These are phyloP conservation scores for Phytopythium boreale DNA, from an alignment of 352 stramenopile genomes.

Conservation along the genomic window DNA sequence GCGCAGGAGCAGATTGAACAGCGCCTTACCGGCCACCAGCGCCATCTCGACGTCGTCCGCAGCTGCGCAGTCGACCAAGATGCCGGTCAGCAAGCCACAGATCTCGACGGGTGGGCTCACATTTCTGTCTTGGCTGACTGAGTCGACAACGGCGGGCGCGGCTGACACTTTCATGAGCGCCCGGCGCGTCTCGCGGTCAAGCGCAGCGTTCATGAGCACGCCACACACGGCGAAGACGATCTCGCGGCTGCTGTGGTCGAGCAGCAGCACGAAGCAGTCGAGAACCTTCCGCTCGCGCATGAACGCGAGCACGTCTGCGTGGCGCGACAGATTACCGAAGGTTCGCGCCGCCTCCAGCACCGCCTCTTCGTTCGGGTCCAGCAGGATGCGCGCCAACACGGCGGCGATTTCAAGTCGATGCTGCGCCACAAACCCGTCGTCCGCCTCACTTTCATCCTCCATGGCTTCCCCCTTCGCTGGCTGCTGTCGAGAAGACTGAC, in stretches of 20 bases:
- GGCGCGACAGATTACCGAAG: conserved; percentile 84
- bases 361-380: conserved; percentile 77
- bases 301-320: conserved; percentile 53
- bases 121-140: conserved; percentile 6
- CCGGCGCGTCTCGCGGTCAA: conserved; percentile 38
- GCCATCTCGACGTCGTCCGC: conserved; percentile 69
- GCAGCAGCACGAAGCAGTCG: conserved; percentile 65
- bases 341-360: conserved; percentile 79
- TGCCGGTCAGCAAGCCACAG: conserved; percentile 33
- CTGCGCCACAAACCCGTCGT: conserved; percentile 37
- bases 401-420: conserved; percentile 39
- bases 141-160: conserved; percentile 9
- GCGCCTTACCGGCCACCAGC: conserved; percentile 73
- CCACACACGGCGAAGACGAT: conserved; percentile 79
- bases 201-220: conserved; percentile 81
- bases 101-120: conserved; percentile 24
- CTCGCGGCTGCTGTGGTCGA: conserved; percentile 75
- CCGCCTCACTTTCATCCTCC: background rate
- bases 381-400: conserved; percentile 45
- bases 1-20: conserved; percentile 78
- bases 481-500: background rate
- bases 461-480: background rate
- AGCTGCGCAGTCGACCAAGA: conserved; percentile 57
- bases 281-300: conserved; percentile 64
- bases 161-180: conserved; percentile 24